Conservation (phyloP, 2,329 filamentous ascomycete genomes). For the Kalaharituber pfeilii region DNA sequence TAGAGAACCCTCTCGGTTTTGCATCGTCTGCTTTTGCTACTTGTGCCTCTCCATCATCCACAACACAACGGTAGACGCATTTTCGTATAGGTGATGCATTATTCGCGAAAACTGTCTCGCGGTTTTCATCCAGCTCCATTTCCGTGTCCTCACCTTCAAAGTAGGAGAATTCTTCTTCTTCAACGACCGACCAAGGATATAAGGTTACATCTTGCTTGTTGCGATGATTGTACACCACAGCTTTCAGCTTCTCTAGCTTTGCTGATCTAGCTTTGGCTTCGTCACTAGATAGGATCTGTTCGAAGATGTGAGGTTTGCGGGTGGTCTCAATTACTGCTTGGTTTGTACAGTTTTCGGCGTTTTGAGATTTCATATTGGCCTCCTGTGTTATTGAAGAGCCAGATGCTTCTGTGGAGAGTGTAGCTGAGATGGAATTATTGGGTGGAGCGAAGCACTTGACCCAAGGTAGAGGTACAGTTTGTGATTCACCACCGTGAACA, state of each 20-base stretch:
- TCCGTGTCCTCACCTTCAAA: not conserved
- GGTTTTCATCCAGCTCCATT: not conserved
- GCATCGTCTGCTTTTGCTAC: not conserved
- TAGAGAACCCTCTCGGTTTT: slow-evolving; percentile 14
- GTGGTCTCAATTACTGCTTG: not conserved
- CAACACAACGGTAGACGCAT: no score
- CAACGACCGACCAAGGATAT: not conserved
- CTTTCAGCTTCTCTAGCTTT: not conserved
- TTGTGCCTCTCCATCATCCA: no score
- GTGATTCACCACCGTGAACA: not conserved
- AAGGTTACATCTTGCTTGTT: not conserved
- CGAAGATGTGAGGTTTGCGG: not conserved
- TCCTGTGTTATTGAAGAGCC: no score
- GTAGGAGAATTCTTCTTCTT: not conserved
- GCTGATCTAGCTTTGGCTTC: not conserved
- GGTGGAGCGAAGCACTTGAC: not conserved
- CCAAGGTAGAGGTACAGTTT: not conserved
- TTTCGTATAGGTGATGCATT: no score
- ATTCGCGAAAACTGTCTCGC: no score
- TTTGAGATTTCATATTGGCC: no score
- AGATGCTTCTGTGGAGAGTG: no score
- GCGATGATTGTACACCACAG: not conserved
- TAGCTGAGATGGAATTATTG: no score
- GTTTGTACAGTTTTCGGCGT: no score
- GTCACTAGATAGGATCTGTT: not conserved